Evolutionary conservation across 148 eudicot species (phyloP), one percentile per base, ranked within the genome.

Genomic region (Camellia japonica): DNA sequence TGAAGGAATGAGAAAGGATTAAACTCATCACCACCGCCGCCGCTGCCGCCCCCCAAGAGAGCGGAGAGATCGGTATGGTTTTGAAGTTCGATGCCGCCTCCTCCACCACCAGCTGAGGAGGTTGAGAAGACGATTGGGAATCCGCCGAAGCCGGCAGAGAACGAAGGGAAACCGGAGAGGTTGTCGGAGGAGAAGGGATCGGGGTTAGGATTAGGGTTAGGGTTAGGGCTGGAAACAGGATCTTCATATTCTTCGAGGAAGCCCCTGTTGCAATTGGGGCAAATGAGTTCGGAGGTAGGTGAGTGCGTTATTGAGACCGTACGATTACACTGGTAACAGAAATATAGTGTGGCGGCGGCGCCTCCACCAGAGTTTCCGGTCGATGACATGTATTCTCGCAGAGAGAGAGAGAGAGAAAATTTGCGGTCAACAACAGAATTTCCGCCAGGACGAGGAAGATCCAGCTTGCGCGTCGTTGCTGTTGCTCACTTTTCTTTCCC

Each of bases 181-280:
- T 30, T 15, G 71, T 74, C 20, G 82, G 83, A 75, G 3, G 82
- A 73, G 56, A 68, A 46, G 38, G 84, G 61, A 42, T 23, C 62
- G 55, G 81, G 85, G 75, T 47, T 43, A 60, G 87, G 76, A 72
- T 66, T 77, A 71, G 81, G 74, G 71, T 61, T 77, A 42, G 85
- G 82, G 82, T 80, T 77, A 23, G 82, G 30, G 30, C 30, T 60
- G 52, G 52, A 46, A 4, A 73, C 70, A 11, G 80, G 82, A 20
- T 85, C 75, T 65, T 86, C 90, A 54, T 49, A 79, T 83, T 91
- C 94, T 86, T 91, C 94, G 12, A 90, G 83, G 80, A 90, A 91
- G 6, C 88, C 87, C 62, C 88, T 90, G 80, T 81, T 80, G 83
- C 92, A 91, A 80, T 78, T 75, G 75, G 91, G 94, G 86, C 93